Conservation (phyloP, 1,139 yeast genomes). For the Blastobotrys petasosporus region DNA sequence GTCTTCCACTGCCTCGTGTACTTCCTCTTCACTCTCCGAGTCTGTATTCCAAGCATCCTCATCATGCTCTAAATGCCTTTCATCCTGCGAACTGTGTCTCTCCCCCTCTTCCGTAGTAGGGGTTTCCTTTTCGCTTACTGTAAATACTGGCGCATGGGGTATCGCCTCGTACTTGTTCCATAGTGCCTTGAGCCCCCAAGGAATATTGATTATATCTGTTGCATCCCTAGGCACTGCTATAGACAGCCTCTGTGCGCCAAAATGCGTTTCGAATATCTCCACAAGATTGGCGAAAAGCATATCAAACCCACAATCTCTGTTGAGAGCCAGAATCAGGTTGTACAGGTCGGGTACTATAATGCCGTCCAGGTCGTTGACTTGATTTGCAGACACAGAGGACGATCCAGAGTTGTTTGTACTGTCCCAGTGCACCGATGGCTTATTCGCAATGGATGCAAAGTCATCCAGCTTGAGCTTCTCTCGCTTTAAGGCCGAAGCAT, state of each 20-base stretch:
- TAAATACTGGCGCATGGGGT: slow-evolving; percentile 11
- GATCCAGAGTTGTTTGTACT: not conserved
- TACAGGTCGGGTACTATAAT: slow-evolving; percentile 24
- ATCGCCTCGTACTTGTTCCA: slow-evolving; percentile 24
- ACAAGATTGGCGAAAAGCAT: slow-evolving; percentile 29
- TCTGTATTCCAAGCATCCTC: slow-evolving; percentile 14
- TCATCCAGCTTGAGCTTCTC: not conserved
- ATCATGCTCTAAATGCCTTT: not conserved
- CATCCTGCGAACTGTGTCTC: not conserved
- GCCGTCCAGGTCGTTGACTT: not conserved
- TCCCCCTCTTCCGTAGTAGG: not conserved
- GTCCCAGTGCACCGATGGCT: not conserved
- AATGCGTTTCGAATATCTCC: slow-evolving; percentile 25
- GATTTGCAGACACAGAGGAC: not conserved
- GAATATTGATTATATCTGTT: slow-evolving; percentile 32
- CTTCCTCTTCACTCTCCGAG: slow-evolving; percentile 5
- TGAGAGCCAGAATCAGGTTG: slow-evolving; percentile 29
- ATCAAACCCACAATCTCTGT: slow-evolving; percentile 32
- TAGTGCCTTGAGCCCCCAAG: slow-evolving; percentile 35
- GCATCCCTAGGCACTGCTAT: slow-evolving; percentile 32
- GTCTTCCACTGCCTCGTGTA: slow-evolving; percentile 14
- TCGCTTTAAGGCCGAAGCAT: not conserved
- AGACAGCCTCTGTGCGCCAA: slow-evolving; percentile 30
- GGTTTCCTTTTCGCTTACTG: slow-evolving; percentile 1
- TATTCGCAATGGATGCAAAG: not conserved